These are phyloP conservation scores for Betula pendula DNA, from an alignment of 306 rosid species.

Conservation along the genomic window DNA sequence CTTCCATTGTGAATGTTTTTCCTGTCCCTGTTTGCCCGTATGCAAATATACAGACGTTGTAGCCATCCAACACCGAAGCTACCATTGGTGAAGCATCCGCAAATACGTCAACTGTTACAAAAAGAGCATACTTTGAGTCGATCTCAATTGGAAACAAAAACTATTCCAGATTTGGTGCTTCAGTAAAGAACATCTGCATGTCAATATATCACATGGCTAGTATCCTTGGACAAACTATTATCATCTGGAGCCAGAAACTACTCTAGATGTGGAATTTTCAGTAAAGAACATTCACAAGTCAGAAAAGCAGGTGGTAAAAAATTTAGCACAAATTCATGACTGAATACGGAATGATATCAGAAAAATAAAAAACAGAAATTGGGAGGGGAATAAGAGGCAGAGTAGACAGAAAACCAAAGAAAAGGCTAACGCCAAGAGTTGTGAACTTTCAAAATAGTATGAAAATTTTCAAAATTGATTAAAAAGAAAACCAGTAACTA, in stretches of 20 bases:
- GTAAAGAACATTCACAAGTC: background rate
- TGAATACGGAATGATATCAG: background rate
- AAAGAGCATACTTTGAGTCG: background rate
- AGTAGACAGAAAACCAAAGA: background rate
- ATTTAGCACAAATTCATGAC: background rate
- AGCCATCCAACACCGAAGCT: conserved; percentile 65
- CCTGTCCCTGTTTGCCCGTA: conserved; percentile 78
- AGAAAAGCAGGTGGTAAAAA: background rate
- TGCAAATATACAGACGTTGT: conserved; percentile 65
- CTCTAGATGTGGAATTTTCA: background rate
- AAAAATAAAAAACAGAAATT: background rate
- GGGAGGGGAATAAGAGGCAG: background rate
- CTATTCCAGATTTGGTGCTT: background rate
- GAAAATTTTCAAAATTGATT: background rate
- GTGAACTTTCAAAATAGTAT: background rate
- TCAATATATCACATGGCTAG: background rate
- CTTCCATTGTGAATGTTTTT: conserved; percentile 81
- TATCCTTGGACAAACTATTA: background rate
- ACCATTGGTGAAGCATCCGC: conserved; percentile 49
- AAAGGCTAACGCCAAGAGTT: background rate
- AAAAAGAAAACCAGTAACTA: background rate
- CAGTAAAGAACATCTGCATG: too few species aligned
- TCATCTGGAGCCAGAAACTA: background rate
- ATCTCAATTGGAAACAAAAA: background rate
- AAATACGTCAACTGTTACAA: conserved; percentile 54